phyloP scores from a whole-genome alignment of 768 basidiomycete genomes.

The Sporobolomyces roseus region DNA sequence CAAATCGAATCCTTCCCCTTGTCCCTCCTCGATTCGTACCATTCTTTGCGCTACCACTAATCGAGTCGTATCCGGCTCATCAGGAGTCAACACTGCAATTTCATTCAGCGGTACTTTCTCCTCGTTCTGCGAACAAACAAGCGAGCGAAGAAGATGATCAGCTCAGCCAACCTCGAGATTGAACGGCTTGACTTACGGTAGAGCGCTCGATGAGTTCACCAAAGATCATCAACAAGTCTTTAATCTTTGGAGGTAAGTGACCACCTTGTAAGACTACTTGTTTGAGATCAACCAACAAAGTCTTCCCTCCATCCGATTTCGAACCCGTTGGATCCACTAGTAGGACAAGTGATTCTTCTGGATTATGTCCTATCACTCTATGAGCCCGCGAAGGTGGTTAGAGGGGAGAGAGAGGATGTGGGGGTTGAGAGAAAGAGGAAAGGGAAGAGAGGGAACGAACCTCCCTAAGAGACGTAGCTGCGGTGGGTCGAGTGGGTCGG shows the following conservation, averaged over 20 bases:
- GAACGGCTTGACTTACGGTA: too few species aligned
- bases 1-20: background rate
- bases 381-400: background rate
- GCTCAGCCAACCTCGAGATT: too few species aligned
- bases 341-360: background rate
- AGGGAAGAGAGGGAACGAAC: constrained; percentile 3
- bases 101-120: background rate
- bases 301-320: background rate
- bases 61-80: background rate
- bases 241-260: background rate
- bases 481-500: background rate
- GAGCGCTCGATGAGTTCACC: too few species aligned
- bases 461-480: background rate
- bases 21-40: background rate
- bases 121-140: background rate
- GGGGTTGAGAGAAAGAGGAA: background rate
- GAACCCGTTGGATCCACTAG: background rate
- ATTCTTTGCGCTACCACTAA: background rate
- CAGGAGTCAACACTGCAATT: background rate
- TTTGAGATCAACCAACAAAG: background rate
- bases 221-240: constrained; percentile 20
- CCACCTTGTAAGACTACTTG: background rate
- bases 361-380: background rate
- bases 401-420: background rate
- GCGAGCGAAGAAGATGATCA: background rate